Conservation (phyloP, 2,329 filamentous ascomycete genomes). For the Epicoccum nigrum region DNA sequence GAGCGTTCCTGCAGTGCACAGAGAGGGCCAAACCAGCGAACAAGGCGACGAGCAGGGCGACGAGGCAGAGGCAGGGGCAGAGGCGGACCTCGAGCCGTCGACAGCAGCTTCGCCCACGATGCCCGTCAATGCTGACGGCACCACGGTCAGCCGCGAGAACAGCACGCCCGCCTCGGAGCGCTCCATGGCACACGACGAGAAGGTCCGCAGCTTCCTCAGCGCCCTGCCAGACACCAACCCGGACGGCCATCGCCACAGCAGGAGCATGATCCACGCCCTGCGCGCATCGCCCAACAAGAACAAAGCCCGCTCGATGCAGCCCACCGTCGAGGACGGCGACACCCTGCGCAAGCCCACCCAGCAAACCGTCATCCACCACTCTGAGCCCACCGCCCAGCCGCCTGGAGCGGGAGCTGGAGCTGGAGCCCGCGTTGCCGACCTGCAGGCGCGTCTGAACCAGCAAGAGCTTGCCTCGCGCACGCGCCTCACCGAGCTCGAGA, state of each 20-base stretch:
- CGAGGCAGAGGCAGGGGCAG: constrained; percentile 14
- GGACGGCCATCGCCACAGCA: constrained; percentile 28
- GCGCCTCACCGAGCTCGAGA: constrained; percentile 45
- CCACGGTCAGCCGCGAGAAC: constrained; percentile 26
- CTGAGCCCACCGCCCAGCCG: constrained; percentile 19
- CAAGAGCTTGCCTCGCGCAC: constrained; percentile 37
- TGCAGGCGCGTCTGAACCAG: constrained; percentile 35
- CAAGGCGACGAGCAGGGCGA: constrained; percentile 29
- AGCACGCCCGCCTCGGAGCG: constrained; percentile 35
- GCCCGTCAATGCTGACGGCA: constrained; percentile 34
- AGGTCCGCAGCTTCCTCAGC: constrained; percentile 47
- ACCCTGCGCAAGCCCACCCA: constrained; percentile 45
- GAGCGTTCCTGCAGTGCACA: constrained; percentile 15
- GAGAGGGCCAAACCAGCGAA: constrained; percentile 25
- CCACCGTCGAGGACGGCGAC: constrained; percentile 47
- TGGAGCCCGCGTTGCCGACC: constrained; percentile 28
- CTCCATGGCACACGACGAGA: constrained; percentile 48
- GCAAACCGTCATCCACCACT: constrained; percentile 44
- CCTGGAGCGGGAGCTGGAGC: constrained; percentile 18
- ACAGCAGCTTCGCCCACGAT: constrained; percentile 27
- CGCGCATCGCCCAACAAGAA: constrained; percentile 34
- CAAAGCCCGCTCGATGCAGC: constrained; percentile 41
- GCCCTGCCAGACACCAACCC: constrained; percentile 40
- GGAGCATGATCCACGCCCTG: constrained; percentile 37
- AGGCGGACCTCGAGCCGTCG: constrained; percentile 21